Evolutionary conservation across 495 filamentous ascomycete genomes (phyloP).

Genomic region (Aspergillus diversus): DNA sequence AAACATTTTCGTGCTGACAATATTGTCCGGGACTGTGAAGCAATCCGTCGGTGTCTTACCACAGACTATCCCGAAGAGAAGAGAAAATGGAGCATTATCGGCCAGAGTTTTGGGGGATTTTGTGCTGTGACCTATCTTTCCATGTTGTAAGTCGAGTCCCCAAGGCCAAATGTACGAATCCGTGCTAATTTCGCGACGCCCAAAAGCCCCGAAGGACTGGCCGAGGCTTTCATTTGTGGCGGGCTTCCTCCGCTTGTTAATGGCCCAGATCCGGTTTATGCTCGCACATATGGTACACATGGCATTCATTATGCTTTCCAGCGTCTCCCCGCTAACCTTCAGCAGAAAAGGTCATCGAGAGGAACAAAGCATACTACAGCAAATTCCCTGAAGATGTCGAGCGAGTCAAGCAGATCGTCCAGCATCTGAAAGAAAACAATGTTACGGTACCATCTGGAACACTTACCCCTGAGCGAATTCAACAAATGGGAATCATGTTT

Average conservation of each 20-base stretch:
- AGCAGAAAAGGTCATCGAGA: conserved; percentile 59
- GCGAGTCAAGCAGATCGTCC: conserved; percentile 66
- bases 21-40: conserved; percentile 87
- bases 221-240: conserved; percentile 81
- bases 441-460: conserved; percentile 65
- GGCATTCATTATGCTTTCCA: neutral
- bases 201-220: conserved; percentile 68
- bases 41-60: conserved; percentile 74
- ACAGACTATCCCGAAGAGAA: conserved; percentile 68
- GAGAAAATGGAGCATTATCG: conserved; percentile 81
- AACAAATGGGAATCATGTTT: conserved; percentile 75
- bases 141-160: conserved; percentile 55
- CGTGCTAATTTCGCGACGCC: conserved; percentile 12
- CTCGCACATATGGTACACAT: conserved; percentile 61
- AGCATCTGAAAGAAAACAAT: conserved; percentile 61
- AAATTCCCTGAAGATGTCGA: conserved; percentile 87
- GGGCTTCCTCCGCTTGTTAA: conserved; percentile 78
- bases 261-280: conserved; percentile 75
- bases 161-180: neutral
- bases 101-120: conserved; percentile 93
- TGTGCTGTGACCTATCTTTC: conserved; percentile 81
- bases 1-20: conserved; percentile 88
- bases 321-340: conserved; percentile 9
- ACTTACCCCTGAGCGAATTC: conserved; percentile 70
- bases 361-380: conserved; percentile 76